Percentiles rank a stretch among this genome's conserved stretches.
phyloP scores from a whole-genome alignment of 2,329 filamentous ascomycete species.

The Thelonectria olida region DNA sequence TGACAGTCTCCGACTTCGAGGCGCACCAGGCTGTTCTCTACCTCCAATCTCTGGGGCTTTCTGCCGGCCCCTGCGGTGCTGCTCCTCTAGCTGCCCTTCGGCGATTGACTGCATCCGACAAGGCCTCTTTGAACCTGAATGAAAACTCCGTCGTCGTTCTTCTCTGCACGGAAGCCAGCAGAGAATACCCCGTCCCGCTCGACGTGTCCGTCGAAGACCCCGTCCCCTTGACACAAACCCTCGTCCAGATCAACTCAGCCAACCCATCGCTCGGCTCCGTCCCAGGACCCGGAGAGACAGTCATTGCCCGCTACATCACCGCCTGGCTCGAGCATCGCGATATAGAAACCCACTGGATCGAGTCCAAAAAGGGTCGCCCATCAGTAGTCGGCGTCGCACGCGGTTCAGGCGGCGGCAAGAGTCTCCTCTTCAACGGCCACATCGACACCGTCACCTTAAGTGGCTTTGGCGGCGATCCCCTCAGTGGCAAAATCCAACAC shows the following conservation, averaged over 20 bases:
- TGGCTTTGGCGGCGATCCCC: conserved; percentile 56
- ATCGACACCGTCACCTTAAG: conserved; percentile 60
- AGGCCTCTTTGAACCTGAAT: conserved; percentile 48
- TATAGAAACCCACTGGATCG: conserved; percentile 60
- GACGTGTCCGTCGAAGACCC: conserved; percentile 53
- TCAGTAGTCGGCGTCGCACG: conserved; percentile 59
- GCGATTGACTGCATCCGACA: conserved; percentile 51
- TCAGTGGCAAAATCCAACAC: conserved; percentile 52
- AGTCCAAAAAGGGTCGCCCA: conserved; percentile 55
- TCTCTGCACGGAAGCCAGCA: conserved; percentile 67
- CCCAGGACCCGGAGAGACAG: conserved; percentile 56
- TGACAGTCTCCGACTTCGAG: conserved; percentile 70
- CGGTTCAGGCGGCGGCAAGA: conserved; percentile 57
- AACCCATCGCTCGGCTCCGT: conserved; percentile 53
- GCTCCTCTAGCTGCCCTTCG: conserved; percentile 66
- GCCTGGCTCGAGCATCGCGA: conserved; percentile 62
- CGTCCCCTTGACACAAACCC: conserved; percentile 52
- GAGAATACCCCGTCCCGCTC: conserved; percentile 59
- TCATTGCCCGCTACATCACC: conserved; percentile 56
- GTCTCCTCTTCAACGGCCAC: conserved; percentile 63
- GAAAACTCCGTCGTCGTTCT: conserved; percentile 68
- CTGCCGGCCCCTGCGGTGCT: conserved; percentile 70
- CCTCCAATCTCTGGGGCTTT: conserved; percentile 57
- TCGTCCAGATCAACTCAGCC: conserved; percentile 60
- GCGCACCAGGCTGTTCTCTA: conserved; percentile 67